phyloP scores from a whole-genome alignment of 1,284 basidiomycete species.

The Gastroboletus turbinatus region DNA sequence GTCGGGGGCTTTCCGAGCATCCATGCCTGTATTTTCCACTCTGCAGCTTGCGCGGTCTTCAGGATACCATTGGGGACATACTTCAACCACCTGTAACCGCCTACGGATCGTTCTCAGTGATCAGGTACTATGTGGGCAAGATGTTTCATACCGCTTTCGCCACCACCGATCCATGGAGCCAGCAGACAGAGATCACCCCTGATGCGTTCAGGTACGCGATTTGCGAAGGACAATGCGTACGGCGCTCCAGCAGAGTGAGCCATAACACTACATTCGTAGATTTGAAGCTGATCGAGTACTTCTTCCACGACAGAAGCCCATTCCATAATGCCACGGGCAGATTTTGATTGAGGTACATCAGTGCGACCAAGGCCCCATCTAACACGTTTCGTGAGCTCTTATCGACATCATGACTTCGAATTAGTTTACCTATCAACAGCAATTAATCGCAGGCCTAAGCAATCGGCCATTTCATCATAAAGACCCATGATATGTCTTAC shows the following conservation, averaged over 20 bases:
- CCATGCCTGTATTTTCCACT: constrained; percentile 96
- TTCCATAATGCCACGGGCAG: constrained; percentile 79
- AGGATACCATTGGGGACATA: constrained; percentile 93
- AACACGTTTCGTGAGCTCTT: constrained; percentile 13
- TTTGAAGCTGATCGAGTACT: constrained; percentile 78
- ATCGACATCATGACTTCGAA: background rate
- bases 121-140: background rate
- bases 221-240: constrained; percentile 87
- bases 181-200: constrained; percentile 85
- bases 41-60: constrained; percentile 93
- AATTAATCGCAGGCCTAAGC: constrained; percentile 83
- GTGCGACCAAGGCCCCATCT: constrained; percentile 94
- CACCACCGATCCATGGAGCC: constrained; percentile 94
- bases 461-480: constrained; percentile 94
- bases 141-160: constrained; percentile 71
- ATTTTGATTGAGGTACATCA: constrained; percentile 64
- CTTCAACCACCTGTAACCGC: constrained; percentile 93
- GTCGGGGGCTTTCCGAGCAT: constrained; percentile 93
- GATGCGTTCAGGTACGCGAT: constrained; percentile 72
- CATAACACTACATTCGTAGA: constrained; percentile 84
- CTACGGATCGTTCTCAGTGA: constrained; percentile 36
- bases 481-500: constrained; percentile 93
- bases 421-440: constrained; percentile 83
- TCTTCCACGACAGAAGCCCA: constrained; percentile 92
- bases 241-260: constrained; percentile 98